Percentiles rank a stretch among this genome's conserved stretches.
Conservation (phyloP, 179 eudicot genomes). For the Silene noctiflora region DNA sequence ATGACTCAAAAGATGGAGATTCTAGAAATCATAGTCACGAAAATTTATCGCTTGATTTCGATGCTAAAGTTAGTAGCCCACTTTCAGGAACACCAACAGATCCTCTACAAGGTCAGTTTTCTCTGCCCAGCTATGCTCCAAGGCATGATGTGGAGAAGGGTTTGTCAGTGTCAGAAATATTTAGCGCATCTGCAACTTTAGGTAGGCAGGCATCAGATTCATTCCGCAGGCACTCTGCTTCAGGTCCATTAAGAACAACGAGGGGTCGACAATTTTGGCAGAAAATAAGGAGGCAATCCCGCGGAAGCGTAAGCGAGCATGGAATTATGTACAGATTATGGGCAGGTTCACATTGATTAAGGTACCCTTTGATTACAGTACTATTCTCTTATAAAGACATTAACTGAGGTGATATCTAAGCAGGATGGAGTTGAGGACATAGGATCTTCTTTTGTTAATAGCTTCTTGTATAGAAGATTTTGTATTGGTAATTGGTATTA, state of each 20-base stretch:
- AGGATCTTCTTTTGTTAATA: constrained; percentile 15
- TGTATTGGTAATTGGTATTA: too few relatives aligned
- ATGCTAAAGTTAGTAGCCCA: constrained; percentile 38
- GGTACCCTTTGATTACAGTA: neutral
- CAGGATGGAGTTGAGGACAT: neutral
- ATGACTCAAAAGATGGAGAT: constrained; percentile 39
- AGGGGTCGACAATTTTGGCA: constrained; percentile 50
- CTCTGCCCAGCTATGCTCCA: constrained; percentile 37
- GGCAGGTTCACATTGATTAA: constrained; percentile 49
- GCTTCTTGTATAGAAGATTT: constrained; percentile 30
- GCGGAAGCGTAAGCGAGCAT: constrained; percentile 70
- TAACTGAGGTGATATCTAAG: constrained; percentile 7
- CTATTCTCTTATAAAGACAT: neutral
- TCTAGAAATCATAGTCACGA: constrained; percentile 49
- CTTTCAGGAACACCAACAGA: constrained; percentile 28
- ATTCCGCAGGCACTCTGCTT: constrained; percentile 58
- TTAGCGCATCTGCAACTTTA: constrained; percentile 33
- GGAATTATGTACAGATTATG: constrained; percentile 47
- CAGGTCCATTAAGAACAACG: constrained; percentile 55
- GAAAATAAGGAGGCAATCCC: constrained; percentile 46
- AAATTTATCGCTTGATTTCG: constrained; percentile 38
- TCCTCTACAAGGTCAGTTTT: constrained; percentile 33
- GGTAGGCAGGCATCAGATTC: constrained; percentile 40
- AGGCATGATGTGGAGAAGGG: constrained; percentile 59
- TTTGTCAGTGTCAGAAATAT: constrained; percentile 44